Percentiles rank a stretch among this genome's conserved stretches.
Evolutionary conservation across 2,329 filamentous ascomycete genomes (phyloP).

Genomic region (Penicillium hesseltinei): DNA sequence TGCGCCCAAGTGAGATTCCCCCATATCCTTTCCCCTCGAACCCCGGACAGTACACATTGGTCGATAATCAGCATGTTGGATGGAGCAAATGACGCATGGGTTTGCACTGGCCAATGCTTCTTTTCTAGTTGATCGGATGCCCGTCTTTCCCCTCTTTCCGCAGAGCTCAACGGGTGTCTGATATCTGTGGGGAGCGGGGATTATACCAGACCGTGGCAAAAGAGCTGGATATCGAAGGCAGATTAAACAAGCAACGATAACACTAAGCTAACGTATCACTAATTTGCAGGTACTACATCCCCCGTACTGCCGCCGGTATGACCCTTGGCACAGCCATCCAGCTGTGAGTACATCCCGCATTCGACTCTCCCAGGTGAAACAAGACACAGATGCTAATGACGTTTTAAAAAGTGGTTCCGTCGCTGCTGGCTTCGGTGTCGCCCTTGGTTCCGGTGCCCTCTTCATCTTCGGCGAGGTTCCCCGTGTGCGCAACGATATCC

Average conservation of each 20-base stretch:
- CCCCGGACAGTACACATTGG: not conserved
- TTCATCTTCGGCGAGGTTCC: slow-evolving; percentile 66
- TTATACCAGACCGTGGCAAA: not conserved
- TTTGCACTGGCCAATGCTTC: no score
- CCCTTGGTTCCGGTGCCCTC: slow-evolving; percentile 58
- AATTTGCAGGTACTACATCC: slow-evolving; percentile 49
- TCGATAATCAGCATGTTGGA: not conserved
- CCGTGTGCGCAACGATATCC: slow-evolving; percentile 60
- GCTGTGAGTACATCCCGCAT: slow-evolving; percentile 43
- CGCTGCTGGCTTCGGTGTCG: slow-evolving; percentile 56
- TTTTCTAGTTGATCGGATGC: not conserved
- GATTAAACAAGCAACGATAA: not conserved
- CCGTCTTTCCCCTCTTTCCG: not conserved
- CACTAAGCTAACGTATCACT: slow-evolving; percentile 2
- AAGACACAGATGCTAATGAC: slow-evolving; percentile 18
- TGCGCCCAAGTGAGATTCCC: slow-evolving; percentile 54
- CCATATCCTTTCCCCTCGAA: not conserved
- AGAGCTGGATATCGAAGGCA: not conserved
- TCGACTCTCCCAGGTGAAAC: not conserved
- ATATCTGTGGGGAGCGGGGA: not conserved
- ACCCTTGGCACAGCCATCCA: slow-evolving; percentile 41
- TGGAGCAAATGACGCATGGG: not conserved
- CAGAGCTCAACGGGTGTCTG: not conserved
- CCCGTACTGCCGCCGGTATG: slow-evolving; percentile 51
- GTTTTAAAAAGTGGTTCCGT: slow-evolving; percentile 43